Conservation (phyloP, 371 early-diverging fungal genomes). For the Batkoa obscura region DNA sequence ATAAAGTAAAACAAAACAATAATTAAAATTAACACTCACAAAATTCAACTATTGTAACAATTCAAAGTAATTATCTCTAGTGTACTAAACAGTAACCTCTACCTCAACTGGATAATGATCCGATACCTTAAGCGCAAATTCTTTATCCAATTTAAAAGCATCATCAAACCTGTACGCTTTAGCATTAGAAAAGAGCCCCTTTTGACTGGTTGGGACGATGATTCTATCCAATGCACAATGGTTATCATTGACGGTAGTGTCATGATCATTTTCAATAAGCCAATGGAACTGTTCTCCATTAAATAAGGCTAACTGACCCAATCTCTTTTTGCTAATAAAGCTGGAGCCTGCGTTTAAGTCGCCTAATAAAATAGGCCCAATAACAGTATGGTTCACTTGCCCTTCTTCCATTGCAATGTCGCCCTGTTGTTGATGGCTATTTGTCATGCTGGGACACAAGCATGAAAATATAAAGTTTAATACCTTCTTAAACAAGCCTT, state of each 20-base stretch:
- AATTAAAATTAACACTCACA: no score
- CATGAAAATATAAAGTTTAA: not conserved
- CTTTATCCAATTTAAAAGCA: not conserved
- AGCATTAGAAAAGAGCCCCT: not conserved
- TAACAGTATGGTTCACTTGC: not conserved
- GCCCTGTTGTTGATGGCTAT: not conserved
- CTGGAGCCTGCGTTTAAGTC: conserved; percentile 5
- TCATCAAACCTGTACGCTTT: not conserved
- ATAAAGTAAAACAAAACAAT: no score
- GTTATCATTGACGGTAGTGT: conserved; percentile 1
- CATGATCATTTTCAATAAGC: not conserved
- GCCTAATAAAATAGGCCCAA: conserved; percentile 4
- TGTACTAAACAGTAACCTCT: not conserved
- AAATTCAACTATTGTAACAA: no score
- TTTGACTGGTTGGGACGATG: not conserved
- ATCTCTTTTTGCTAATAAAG: not conserved
- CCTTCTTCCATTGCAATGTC: not conserved
- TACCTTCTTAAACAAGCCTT: not conserved
- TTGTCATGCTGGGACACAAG: not conserved
- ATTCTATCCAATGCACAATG: conserved; percentile 3
- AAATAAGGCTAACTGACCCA: not conserved
- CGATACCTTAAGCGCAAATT: not conserved
- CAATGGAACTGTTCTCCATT: not conserved
- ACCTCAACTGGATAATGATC: conserved; percentile 7
- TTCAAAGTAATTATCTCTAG: no score